Percentiles rank a stretch among this genome's conserved stretches.
Evolutionary conservation across 108 stramenopile species (phyloP).

Genomic region (Parmales sp.): DNA sequence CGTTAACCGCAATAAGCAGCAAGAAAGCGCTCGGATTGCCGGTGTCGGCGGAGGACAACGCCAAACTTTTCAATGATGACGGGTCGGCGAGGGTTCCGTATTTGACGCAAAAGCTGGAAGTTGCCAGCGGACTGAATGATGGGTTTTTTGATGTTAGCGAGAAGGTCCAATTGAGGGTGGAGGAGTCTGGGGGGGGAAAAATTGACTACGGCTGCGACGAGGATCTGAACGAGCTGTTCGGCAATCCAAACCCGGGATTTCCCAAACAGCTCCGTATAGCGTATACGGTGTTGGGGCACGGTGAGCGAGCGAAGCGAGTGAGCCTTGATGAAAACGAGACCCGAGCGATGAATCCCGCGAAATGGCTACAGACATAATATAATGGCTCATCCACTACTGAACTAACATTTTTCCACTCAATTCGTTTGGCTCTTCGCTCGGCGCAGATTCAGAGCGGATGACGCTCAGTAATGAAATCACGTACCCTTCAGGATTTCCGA

Average conservation of each 20-base stretch:
- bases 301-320: no score
- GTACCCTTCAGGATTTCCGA: conserved; percentile 18
- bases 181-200: conserved; percentile 18
- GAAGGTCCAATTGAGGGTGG: conserved; percentile 15
- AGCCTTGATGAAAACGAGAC: no score
- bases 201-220: conserved; percentile 17
- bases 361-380: no score
- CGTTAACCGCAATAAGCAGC: conserved; percentile 3
- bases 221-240: conserved; percentile 25
- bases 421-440: no score
- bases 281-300: conserved; percentile 22
- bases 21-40: conserved; percentile 16
- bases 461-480: conserved; percentile 25
- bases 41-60: conserved; percentile 10
- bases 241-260: conserved; percentile 20
- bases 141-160: conserved; percentile 15
- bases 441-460: conserved; percentile 23
- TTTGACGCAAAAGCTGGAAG: conserved; percentile 7
- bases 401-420: no score
- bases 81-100: conserved; percentile 14
- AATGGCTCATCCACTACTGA: no score
- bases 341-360: no score
- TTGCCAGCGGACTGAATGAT: conserved; percentile 12
- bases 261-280: conserved; percentile 20
- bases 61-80: conserved; percentile 12